Evolutionary conservation across 1,284 basidiomycete genomes (phyloP).

Genomic region (Ceratobasidium sp.): DNA sequence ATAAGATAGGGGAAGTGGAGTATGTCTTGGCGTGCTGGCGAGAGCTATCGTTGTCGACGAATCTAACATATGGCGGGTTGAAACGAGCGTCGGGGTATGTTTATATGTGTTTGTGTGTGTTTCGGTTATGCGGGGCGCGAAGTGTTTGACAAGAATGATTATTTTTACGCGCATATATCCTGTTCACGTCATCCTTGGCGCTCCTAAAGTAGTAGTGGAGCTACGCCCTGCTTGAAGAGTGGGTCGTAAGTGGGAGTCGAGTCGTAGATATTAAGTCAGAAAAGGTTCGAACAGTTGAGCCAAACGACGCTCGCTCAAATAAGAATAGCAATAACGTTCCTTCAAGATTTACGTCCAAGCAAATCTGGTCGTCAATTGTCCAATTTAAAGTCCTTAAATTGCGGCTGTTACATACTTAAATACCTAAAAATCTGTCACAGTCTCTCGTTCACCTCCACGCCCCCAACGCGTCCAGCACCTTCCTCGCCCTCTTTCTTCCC

Average conservation of each 20-base stretch:
- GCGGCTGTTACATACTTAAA: not conserved
- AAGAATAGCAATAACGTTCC: not conserved
- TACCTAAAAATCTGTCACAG: not conserved
- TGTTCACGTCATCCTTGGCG: too few relatives aligned
- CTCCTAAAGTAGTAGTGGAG: too few relatives aligned
- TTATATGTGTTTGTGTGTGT: constrained; percentile 1
- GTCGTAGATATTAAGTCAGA: too few relatives aligned
- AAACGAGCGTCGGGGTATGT: not conserved
- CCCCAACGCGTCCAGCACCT: constrained; percentile 73
- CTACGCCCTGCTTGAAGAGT: too few relatives aligned
- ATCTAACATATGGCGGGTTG: not conserved
- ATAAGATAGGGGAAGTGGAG: not conserved
- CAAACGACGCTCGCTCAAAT: too few relatives aligned
- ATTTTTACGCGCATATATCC: too few relatives aligned
- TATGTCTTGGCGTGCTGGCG: not conserved
- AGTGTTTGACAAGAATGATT: too few relatives aligned
- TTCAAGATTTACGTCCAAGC: too few relatives aligned
- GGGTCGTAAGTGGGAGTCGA: too few relatives aligned
- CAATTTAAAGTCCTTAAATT: not conserved
- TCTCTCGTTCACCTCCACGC: not conserved
- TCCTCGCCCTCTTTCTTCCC: constrained; percentile 72
- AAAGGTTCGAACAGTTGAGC: too few relatives aligned
- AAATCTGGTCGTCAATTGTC: not conserved
- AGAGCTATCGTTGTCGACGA: not conserved
- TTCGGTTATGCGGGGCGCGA: too few relatives aligned